phyloP scores from a whole-genome alignment of 352 stramenopile species.

The Phytophthora uliginosa region DNA sequence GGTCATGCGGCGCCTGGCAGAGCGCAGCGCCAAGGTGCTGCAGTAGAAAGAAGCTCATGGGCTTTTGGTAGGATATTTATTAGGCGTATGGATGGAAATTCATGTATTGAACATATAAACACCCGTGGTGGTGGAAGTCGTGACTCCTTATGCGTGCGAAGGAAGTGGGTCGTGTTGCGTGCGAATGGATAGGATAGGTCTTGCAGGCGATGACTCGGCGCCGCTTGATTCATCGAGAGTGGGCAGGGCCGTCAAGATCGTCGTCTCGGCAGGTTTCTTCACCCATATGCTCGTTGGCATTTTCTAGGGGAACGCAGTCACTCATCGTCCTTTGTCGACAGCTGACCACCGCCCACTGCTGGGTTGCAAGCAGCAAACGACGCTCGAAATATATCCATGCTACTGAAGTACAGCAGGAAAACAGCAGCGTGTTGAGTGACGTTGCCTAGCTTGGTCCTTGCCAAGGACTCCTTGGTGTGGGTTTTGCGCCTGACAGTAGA shows the following conservation, averaged over 20 bases:
- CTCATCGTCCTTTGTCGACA: neutral
- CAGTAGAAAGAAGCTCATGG: no score
- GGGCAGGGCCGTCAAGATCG: conserved; percentile 9
- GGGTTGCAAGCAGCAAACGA: neutral
- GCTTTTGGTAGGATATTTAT: conserved; percentile 34
- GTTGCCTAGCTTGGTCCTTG: neutral
- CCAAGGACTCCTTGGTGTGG: neutral
- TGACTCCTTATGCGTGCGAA: no score
- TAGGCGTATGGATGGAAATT: conserved; percentile 16
- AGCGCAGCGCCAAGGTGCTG: conserved; percentile 31
- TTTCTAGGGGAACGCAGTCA: neutral
- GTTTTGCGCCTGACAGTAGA: neutral
- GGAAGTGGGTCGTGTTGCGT: neutral
- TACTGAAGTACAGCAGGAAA: neutral
- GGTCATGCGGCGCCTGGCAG: conserved; percentile 29
- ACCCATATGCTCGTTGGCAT: conserved; percentile 2
- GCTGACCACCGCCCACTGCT: no score
- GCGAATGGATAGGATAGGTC: neutral
- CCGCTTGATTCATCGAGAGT: conserved; percentile 14
- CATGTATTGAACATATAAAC: neutral
- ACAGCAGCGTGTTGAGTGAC: neutral
- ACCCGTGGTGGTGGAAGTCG: no score
- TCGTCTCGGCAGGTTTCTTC: conserved; percentile 4
- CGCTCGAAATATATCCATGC: neutral
- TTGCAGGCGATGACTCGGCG: neutral